phyloP scores from a whole-genome alignment of 202 grass and related monocot species.

The Eragrostis tef region DNA sequence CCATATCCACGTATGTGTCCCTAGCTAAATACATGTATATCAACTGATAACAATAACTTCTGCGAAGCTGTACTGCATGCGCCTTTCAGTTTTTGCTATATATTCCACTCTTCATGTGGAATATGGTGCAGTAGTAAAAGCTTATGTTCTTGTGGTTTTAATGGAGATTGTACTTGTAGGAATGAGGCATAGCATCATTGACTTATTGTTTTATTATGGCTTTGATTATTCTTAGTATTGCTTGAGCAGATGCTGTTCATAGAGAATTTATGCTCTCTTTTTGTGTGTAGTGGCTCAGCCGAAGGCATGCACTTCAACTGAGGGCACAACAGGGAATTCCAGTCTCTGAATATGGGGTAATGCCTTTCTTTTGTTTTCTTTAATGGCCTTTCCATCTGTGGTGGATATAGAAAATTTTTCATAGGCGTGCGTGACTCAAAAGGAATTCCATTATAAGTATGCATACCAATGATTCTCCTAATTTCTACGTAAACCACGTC shows the following conservation, averaged over 20 bases:
- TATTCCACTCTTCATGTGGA: background rate
- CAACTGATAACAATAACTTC: background rate
- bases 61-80: background rate
- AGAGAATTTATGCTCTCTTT: slow-evolving; percentile 6
- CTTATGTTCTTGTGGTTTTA: background rate
- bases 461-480: background rate
- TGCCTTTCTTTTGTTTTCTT: slow-evolving; percentile 38
- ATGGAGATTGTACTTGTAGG: background rate
- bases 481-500: background rate
- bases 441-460: background rate
- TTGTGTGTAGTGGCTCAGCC: slow-evolving; percentile 75
- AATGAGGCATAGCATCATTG: background rate
- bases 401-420: background rate
- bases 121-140: background rate
- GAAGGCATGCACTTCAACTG: slow-evolving; percentile 69
- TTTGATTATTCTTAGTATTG: slow-evolving; percentile 3
- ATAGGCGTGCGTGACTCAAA: background rate
- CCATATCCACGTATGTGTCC: background rate
- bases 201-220: background rate
- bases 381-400: background rate
- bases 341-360: slow-evolving; percentile 94
- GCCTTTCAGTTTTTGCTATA: background rate
- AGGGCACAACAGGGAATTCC: slow-evolving; percentile 91
- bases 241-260: slow-evolving; percentile 24
- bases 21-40: background rate